Evolutionary conservation across 2,329 filamentous ascomycete genomes (phyloP).

Genomic region (Cordyceps cicadae): DNA sequence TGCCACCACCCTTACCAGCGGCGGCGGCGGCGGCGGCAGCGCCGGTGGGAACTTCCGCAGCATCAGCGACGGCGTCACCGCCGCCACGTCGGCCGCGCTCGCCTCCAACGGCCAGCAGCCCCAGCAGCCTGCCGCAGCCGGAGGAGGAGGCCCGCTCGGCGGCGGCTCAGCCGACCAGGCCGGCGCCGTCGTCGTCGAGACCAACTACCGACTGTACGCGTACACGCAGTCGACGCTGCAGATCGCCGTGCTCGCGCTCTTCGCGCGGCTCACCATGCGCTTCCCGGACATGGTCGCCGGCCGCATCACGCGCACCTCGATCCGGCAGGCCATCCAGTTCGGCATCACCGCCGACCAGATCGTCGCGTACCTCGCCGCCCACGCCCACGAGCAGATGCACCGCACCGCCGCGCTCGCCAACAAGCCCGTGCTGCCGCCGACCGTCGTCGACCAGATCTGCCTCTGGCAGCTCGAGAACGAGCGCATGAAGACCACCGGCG

Average conservation of each 20-base stretch:
- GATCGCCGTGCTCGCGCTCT: conserved; percentile 87
- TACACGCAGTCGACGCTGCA: conserved; percentile 92
- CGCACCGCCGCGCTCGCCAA: conserved; percentile 50
- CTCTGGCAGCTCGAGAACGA: conserved; percentile 98
- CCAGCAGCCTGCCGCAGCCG: conserved; percentile 24
- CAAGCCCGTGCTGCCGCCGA: conserved; percentile 76
- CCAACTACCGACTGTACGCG: conserved; percentile 94
- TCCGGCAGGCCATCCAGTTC: conserved; percentile 75
- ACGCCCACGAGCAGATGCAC: conserved; percentile 92
- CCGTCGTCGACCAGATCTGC: conserved; percentile 93
- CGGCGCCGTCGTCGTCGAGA: conserved; percentile 92
- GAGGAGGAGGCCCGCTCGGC: conserved; percentile 25
- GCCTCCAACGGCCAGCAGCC: conserved; percentile 25
- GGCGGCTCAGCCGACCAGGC: conserved; percentile 39
- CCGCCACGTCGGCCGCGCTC: conserved; percentile 45
- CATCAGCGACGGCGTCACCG: conserved; percentile 59
- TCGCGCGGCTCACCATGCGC: conserved; percentile 77
- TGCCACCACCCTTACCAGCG: conserved; percentile 86
- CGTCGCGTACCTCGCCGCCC: conserved; percentile 81
- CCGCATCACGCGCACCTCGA: conserved; percentile 79
- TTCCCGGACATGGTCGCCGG: conserved; percentile 90
- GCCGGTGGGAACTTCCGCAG: conserved; percentile 61
- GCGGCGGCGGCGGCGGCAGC: conserved; percentile 59
- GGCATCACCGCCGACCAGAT: conserved; percentile 96
- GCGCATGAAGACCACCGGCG: conserved; percentile 74